Evolutionary conservation across 2,329 filamentous ascomycete species (phyloP).

Genomic region (Paecilomyces sp.): DNA sequence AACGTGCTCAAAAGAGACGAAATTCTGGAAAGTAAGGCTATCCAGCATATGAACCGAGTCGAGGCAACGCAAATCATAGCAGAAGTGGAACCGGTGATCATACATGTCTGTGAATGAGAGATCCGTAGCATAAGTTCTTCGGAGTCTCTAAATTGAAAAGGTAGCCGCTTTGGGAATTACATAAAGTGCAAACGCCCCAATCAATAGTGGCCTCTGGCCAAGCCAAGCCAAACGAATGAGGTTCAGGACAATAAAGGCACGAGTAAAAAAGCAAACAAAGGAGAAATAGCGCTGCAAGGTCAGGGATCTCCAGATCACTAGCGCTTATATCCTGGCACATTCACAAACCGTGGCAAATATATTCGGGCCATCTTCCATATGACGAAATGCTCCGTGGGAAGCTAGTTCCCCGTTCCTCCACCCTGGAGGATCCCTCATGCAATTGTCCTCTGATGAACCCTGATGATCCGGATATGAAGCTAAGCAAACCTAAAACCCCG

Average conservation of each 20-base stretch:
- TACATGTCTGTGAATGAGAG: constrained; percentile 8
- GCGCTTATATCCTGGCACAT: constrained; percentile 19
- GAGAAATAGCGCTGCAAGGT: constrained; percentile 1
- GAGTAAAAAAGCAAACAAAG: constrained; percentile 14
- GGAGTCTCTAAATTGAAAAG: constrained; percentile 13
- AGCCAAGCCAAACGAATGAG: not conserved
- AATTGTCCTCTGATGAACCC: constrained; percentile 13
- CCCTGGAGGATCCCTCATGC: not conserved
- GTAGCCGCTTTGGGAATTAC: constrained; percentile 15
- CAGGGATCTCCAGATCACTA: constrained; percentile 4
- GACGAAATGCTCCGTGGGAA: constrained; percentile 1
- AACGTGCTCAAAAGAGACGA: not conserved
- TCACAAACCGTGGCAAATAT: constrained; percentile 9
- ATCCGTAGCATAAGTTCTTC: constrained; percentile 7
- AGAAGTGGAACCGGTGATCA: constrained; percentile 6
- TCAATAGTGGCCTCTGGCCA: constrained; percentile 4
- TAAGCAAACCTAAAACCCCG: constrained; percentile 29
- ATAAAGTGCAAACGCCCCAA: constrained; percentile 10
- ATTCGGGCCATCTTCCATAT: not conserved
- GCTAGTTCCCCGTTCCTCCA: not conserved
- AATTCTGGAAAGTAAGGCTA: not conserved
- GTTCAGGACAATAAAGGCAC: constrained; percentile 13
- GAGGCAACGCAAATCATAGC: not conserved
- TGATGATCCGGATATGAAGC: constrained; percentile 26
- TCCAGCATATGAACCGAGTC: not conserved